phyloP scores from a whole-genome alignment of 2,329 filamentous ascomycete species.

The Acrodontium crateriforme region DNA sequence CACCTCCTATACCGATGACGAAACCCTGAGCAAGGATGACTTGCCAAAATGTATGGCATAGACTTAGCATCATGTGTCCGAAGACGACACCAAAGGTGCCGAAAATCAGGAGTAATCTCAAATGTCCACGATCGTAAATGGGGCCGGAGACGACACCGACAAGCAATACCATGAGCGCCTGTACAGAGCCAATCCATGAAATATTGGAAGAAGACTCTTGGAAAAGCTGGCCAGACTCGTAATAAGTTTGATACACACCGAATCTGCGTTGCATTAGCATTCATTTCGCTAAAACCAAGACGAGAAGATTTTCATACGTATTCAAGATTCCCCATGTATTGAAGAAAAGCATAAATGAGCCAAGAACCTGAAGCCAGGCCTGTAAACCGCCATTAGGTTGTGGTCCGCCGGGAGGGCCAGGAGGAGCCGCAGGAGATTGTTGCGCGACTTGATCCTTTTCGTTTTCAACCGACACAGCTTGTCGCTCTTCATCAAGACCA shows the following conservation, averaged over 20 bases:
- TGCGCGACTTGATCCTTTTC: too few species aligned
- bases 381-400: slow-evolving; percentile 25
- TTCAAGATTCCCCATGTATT: slow-evolving; percentile 26
- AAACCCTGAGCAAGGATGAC: slow-evolving; percentile 36
- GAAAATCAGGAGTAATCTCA: slow-evolving; percentile 27
- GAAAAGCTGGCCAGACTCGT: slow-evolving; percentile 28
- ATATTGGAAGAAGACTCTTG: slow-evolving; percentile 28
- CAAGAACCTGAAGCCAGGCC: slow-evolving; percentile 31
- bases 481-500: too few species aligned
- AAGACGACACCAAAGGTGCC: slow-evolving; percentile 33
- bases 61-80: slow-evolving; percentile 37
- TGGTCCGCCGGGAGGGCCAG: background rate
- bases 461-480: too few species aligned
- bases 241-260: slow-evolving; percentile 33
- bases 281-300: background rate
- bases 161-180: slow-evolving; percentile 33
- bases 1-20: slow-evolving; percentile 33
- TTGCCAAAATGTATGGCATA: slow-evolving; percentile 34
- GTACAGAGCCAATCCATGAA: slow-evolving; percentile 37
- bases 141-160: slow-evolving; percentile 34
- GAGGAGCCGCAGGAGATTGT: background rate
- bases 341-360: slow-evolving; percentile 29
- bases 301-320: background rate
- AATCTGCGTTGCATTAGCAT: background rate
- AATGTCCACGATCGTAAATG: slow-evolving; percentile 36